Base-by-base conservation (phyloP, 257 asterid species). In the Forsythia suspensa region DNA sequence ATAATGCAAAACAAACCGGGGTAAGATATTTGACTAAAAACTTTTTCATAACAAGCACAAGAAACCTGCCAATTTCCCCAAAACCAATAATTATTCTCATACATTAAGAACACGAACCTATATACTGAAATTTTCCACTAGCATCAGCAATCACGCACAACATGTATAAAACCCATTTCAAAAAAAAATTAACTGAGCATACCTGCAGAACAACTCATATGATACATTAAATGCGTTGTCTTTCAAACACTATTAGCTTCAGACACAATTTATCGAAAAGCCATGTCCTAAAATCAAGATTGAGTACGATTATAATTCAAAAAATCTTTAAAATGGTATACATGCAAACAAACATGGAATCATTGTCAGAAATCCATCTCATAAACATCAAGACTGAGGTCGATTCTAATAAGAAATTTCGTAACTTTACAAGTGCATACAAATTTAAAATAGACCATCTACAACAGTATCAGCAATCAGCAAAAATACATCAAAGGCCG, bases 381-480 rank as follows among this genome's bases (percentile, higher is more conserved):
- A 65, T 20, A 44, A 70, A 73, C 48, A 57, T 67, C 43, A 67
- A 12, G 34, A 15, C 41, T 13, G 12, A 41, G 61, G 36, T 41
- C 8, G 20, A n/a, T 20, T 59, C 51, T 63, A 34, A 66, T 34
- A 18, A 51, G 39, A 79, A 79, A 63, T 11, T 37, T 24, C 38
- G 16, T 6, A 70, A 70, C 73, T 65, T 48, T 52, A 24, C 10
- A 65, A 74, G 52, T 16, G 21, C 79, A 40, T 63, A 41, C 20
- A 61, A 24, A 40, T 59, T 16, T 65, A 36, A 12, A n/a, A 66
- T 36, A 13, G 52, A 72, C 51, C 1, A 34, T 2, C 6, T 11
- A 61, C 59, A 78, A 52, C 81, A 73, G 71, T 42, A 78, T 51
- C 42, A 43, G 63, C 77, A 9, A 75, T 38, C 41, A 51, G 69